Base-by-base conservation (phyloP, 768 basidiomycete species). In the Pleurotus cornucopiae region DNA sequence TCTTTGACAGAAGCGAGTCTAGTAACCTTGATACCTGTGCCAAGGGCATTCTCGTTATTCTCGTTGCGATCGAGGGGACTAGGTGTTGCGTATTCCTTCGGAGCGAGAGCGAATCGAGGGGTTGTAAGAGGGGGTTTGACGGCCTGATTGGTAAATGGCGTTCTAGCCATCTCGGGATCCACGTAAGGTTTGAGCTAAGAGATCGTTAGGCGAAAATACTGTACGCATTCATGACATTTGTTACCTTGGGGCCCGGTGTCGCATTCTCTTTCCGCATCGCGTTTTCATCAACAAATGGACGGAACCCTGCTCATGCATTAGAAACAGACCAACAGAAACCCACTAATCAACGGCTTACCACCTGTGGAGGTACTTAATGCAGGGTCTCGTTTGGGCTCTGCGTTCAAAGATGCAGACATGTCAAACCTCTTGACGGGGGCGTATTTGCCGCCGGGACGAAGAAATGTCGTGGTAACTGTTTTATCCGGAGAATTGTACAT, bases 401-500 rank as follows among this genome's bases (percentile, higher is more conserved):
- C 72, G 38, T 70, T 70, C n/a, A 66, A 67, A 16, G 49, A 18
- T 11, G 76, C 80, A 11, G 84, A 73, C 14, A 83, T 79, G 44
- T 88, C 86, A 18, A 91, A 72, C 64, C 81, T 86, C 67, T 77
- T 82, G 30, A 89, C 73, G 30, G 87, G 86, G 0, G 86, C 87
- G 64, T 89, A 82, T 64, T 89, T 89, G 62, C 84, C 88, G 20
- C 88, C 87, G 4, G 81, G 79, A 61, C 56, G 53, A 3, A 76
- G 66, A 13, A 74, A 62, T 21, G 78, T 69, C 49, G 79, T 82
- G 45, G 77, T 76, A 5, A 53, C 25, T 0, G 86, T 86, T 71
- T 85, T 90, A 58, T 91, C 89, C 2, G 90, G 90, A 6, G 89
- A 91, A 67, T 97, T 96, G 67, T 94, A 98, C 88, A 98, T 94